Percentiles rank a stretch among this genome's conserved stretches.
Conservation (phyloP, 805 yeast species). For the Wickerhamiella qilinensis region DNA sequence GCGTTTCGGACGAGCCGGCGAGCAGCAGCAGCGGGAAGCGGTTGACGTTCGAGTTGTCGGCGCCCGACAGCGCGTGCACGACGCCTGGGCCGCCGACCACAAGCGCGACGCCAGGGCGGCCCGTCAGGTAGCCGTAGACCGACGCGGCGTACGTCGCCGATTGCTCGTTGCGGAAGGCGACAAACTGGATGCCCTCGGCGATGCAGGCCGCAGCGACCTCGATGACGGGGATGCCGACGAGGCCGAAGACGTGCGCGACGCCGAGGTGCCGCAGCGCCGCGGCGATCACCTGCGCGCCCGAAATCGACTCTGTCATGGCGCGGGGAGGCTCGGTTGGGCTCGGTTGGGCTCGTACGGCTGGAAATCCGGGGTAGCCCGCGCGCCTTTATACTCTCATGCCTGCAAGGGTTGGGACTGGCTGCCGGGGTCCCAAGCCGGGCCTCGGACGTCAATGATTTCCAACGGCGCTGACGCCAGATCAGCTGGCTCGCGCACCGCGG, state of each 20-base stretch:
- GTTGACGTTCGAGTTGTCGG: conserved; percentile 44
- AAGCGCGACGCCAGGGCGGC: conserved; percentile 46
- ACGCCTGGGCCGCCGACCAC: conserved; percentile 70
- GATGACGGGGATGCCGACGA: conserved; percentile 63
- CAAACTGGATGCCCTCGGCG: conserved; percentile 35
- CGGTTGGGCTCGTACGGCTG: no score
- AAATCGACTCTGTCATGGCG: conserved; percentile 3
- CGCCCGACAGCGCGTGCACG: conserved; percentile 49
- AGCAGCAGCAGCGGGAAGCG: conserved; percentile 50
- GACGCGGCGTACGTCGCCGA: conserved; percentile 66
- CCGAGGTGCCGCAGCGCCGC: conserved; percentile 31
- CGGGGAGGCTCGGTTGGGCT: no score
- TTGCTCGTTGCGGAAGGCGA: conserved; percentile 55
- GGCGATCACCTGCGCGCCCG: conserved; percentile 36
- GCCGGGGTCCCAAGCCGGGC: no score
- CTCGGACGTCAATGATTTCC: no score
- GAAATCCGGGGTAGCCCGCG: no score
- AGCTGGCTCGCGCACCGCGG: no score
- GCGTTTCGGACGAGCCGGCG: conserved; percentile 43
- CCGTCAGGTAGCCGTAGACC: conserved; percentile 48
- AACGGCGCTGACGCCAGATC: no score
- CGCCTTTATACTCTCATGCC: no score
- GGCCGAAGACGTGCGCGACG: conserved; percentile 44
- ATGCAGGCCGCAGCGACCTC: conserved; percentile 52
- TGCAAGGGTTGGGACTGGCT: no score